Base-by-base conservation (phyloP, 2,329 filamentous ascomycete species). In the Ophiostoma australiae region DNA sequence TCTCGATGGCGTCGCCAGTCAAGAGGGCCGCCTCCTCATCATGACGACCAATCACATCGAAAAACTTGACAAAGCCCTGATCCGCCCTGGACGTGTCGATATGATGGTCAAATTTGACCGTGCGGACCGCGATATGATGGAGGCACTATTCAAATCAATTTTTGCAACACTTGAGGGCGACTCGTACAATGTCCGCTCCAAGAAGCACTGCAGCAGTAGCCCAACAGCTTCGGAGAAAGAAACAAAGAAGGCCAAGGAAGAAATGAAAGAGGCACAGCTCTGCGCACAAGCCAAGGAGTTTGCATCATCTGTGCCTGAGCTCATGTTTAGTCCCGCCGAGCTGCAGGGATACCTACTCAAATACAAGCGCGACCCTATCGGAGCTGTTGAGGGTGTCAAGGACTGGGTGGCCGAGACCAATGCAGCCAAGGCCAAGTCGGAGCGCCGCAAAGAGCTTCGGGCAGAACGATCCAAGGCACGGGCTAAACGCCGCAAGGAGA, bases 1-100 rank as follows among this genome's bases (percentile, higher is more conserved):
- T 67, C 89, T 95, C 58, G 91, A 96, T 75, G 91, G 92, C 55
- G 87, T 89, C 7, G 86, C 86, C 23, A 87, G 86, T 10, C 86
- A 88, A 73, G 87, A 89, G 76, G 86, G 87, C 7, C 84, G 86
- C n/a, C 82, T 89, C 5, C 81, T 89, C 17, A 84, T 89, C 77
- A 89, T 89, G 87, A 89, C 87, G 2, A 89, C 87, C n/a, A 89
- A 89, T 74, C 86, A 88, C 76, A 70, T 87, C 0, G 86, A 89
- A 73, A 86, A 86, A 75, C 82, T 89, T 10, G 87, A 89, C 79
- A 84, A 85, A 73, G 87, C 87, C 0, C 81, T 90, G 23, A 87
- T 89, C 73, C 86, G 87, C 0, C 87, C 87, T 0, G 87, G 87
- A 1, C 84, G 87, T 6, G 82, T 90, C 7, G 87, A 90, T 76